A percentile compares a stretch with the other conserved stretches of the same genome.
These are phyloP conservation scores for Eucalyptus coolabah DNA, from an alignment of 345 rosid genomes.

Conservation along the genomic window DNA sequence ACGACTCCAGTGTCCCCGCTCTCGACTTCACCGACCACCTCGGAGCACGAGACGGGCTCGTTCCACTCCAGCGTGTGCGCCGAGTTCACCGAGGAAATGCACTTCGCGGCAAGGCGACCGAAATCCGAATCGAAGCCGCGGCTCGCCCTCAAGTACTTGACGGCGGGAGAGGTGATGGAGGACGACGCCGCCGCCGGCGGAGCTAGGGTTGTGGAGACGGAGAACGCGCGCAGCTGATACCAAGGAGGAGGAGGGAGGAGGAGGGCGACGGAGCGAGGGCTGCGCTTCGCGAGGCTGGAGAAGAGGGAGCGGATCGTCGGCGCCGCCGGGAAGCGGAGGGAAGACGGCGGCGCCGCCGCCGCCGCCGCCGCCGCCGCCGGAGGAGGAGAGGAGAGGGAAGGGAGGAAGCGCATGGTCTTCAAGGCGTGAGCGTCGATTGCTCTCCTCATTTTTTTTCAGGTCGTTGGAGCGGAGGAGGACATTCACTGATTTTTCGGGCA, in stretches of 20 bases:
- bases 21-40: constrained; percentile 10
- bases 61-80: constrained; percentile 19
- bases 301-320: neutral
- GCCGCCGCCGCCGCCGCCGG: neutral
- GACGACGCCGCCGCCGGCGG: neutral
- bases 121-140: neutral
- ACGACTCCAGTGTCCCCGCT: constrained; percentile 2
- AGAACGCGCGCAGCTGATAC: neutral
- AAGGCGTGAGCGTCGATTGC: neutral
- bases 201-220: neutral
- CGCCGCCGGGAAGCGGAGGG: neutral
- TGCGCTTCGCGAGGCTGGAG: neutral
- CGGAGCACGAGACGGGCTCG: constrained; percentile 23
- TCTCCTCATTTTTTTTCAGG: neutral
- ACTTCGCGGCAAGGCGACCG: neutral
- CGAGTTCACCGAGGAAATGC: constrained; percentile 20
- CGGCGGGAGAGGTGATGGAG: neutral
- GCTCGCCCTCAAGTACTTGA: neutral
- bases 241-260: neutral
- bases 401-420: neutral
- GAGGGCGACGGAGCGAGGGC: neutral
- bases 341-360: neutral
- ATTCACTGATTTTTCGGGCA: neutral
- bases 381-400: neutral
- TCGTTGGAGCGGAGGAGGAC: neutral